Evolutionary conservation across 306 rosid genomes (phyloP), one percentile per base, ranked within the genome.

Genomic region (Adenanthera pavonina): DNA sequence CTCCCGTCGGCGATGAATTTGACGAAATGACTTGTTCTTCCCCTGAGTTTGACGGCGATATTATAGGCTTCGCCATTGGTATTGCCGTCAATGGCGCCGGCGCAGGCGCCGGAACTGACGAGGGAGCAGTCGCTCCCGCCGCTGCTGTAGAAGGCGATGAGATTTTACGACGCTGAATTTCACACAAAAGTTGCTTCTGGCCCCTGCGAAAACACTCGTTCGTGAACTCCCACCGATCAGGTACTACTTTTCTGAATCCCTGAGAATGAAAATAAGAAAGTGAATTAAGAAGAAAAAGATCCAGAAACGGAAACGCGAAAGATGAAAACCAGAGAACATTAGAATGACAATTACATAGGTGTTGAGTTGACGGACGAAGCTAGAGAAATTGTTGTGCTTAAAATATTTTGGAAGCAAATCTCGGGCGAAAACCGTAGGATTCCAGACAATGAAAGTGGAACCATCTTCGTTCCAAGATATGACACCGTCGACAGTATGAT

Each of bases 381-480:
- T 60, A 5, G 67, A 60, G 67, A 60, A 60, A 12, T 60, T 60
- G 38, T 60, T 60, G 40, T 60, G 67, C 16, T 60, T 60, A 5
- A 60, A 60, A 33, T 60, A 60, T 60, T 60, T 60, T 3, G 67
- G 67, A 33, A 30, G 67, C 67, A 60, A 60, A 25, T 60, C 97
- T 49, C 91, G 88, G 40, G 99, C 97, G 74, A 95, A 95, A 47
- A 91, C 88, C 72, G 94, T 89, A 41, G 99, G 92, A 80, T 95
- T 90, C 97, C 97, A 92, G 8, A 95, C 99, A 84, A 95, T 78
- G 85, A 95, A 95, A 70, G 93, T 87, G 52, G 99, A 89, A 87
- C 99, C 99, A 81, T 92, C 96, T 43, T 91, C 89, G 89, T 87
- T 92, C 99, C 99, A 95, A 0, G 99, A 91, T 66, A 95, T 92